Conservation (phyloP, 2,329 filamentous ascomycete genomes). For the Fusarium tjaetaba region DNA sequence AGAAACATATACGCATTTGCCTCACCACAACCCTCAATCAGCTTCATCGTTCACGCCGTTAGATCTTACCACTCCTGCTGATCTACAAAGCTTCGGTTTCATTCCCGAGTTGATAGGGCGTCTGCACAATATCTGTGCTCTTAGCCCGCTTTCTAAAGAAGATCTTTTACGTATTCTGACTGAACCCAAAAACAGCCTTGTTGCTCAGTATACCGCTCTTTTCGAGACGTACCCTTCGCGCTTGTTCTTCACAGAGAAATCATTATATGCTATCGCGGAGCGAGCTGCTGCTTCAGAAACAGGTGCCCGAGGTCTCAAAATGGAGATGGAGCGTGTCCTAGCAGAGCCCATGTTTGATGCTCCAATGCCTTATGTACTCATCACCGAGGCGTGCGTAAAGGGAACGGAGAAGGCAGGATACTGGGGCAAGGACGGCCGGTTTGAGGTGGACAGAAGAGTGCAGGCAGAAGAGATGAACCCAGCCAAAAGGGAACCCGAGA, state of each 20-base stretch:
- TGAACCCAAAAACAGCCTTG: conserved; percentile 87
- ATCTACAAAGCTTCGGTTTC: conserved; percentile 87
- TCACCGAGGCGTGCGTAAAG: conserved; percentile 75
- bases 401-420: conserved; percentile 69
- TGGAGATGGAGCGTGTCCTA: conserved; percentile 82
- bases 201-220: conserved; percentile 88
- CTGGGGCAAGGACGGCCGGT: conserved; percentile 75
- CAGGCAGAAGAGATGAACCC: conserved; percentile 66
- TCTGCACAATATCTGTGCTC: conserved; percentile 87
- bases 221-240: conserved; percentile 84
- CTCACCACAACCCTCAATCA: conserved; percentile 59
- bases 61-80: conserved; percentile 77
- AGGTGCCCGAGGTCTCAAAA: conserved; percentile 81
- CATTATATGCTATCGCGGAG: conserved; percentile 83
- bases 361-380: conserved; percentile 78
- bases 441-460: conserved; percentile 74
- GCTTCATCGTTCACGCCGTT: conserved; percentile 64
- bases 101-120: conserved; percentile 97
- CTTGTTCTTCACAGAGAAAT: conserved; percentile 82
- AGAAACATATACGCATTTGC: conserved; percentile 65
- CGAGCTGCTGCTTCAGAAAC: conserved; percentile 70
- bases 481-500: conserved; percentile 25
- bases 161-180: conserved; percentile 88
- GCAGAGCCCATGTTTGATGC: conserved; percentile 85
- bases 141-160: conserved; percentile 75